Evolutionary conservation across 768 basidiomycete species (phyloP), one percentile per base, ranked within the genome.

Genomic region (Kondoa malvinella): DNA sequence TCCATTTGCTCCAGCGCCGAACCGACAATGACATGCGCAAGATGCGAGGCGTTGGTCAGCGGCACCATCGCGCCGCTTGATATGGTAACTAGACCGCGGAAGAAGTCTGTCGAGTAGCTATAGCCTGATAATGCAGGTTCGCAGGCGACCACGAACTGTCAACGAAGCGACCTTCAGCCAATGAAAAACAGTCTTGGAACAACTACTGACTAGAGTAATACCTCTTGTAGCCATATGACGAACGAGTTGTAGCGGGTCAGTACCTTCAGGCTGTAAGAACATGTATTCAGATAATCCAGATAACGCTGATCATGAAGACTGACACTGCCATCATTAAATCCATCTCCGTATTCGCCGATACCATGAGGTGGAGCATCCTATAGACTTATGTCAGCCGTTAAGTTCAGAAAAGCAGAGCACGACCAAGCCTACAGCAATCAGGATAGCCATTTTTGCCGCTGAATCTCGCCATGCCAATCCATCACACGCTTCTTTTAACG

Each of bases 111-210:
- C 14, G 89, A 88, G 78, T 86, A 89, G 71, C 76, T 87, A 75
- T 94, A 94, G 57, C 90, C 89, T 71, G 89, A 91, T 69, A 94
- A 81, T 3, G 90, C 92, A 67, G 94, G 92, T 77, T 97, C 94
- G 79, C 94, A 97, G 31, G 94, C 94, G n/a, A 97, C 94, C 76
- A 95, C 92, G 79, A 96, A 96, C 91, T 95, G 76, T n/a, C n/a
- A n/a, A n/a, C n/a, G 4, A 68, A 33, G 66, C 27, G 8, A 16
- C 26, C 29, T 4, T 1, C 15, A 15, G 29, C 31, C 27, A 40
- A 15, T 57, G 66, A 8, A 33, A 30, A 2, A 21, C 33, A 32
- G 0, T 21, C 12, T 12, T 27, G 57, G 8, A 60, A 63, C 29
- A 17, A 12, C 26, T n/a, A 78, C 86, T 75, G 76, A 90, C 92